Percentiles rank a stretch among this genome's conserved stretches.
Conservation (phyloP, 2,329 filamentous ascomycete species). For the Hansfordia pulvinata region DNA sequence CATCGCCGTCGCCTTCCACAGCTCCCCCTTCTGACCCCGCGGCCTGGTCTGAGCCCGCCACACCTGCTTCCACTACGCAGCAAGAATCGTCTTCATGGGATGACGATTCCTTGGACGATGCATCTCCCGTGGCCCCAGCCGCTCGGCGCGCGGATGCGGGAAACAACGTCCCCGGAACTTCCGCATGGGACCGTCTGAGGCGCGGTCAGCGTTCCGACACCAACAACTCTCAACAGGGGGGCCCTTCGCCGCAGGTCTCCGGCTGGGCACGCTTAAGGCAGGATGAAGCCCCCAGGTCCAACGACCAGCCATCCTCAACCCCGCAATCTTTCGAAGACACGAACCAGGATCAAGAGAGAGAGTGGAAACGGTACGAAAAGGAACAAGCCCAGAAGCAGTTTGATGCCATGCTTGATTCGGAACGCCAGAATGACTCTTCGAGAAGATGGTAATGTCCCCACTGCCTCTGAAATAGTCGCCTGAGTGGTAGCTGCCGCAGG, state of each 20-base stretch:
- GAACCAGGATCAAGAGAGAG: slow-evolving; percentile 19
- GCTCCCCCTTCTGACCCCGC: too few relatives aligned
- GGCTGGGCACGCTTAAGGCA: slow-evolving; percentile 13
- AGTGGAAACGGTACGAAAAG: slow-evolving; percentile 21
- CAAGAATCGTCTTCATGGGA: too few relatives aligned
- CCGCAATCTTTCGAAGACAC: too few relatives aligned
- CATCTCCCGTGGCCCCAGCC: slow-evolving; percentile 26
- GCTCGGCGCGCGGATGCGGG: slow-evolving; percentile 8
- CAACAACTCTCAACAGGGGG: slow-evolving; percentile 9
- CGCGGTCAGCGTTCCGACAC: slow-evolving; percentile 2
- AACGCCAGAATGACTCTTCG: too few relatives aligned
- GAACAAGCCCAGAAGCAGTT: slow-evolving; percentile 36
- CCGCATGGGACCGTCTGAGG: slow-evolving; percentile 31
- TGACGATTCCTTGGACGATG: slow-evolving; percentile 22
- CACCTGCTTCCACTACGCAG: too few relatives aligned
- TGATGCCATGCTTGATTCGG: slow-evolving; percentile 31
- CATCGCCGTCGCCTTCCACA: too few relatives aligned
- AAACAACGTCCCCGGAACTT: slow-evolving; percentile 6
- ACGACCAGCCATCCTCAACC: too few relatives aligned
- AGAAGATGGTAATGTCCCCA: too few relatives aligned
- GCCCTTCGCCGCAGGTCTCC: slow-evolving; percentile 14
- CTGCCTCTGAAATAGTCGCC: too few relatives aligned
- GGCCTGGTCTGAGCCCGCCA: too few relatives aligned
- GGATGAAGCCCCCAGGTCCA: slow-evolving; percentile 10
- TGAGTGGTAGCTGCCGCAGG: too few relatives aligned